Evolutionary conservation across 305 asterid species (phyloP).

Genomic region (Fraxinus sp.): DNA sequence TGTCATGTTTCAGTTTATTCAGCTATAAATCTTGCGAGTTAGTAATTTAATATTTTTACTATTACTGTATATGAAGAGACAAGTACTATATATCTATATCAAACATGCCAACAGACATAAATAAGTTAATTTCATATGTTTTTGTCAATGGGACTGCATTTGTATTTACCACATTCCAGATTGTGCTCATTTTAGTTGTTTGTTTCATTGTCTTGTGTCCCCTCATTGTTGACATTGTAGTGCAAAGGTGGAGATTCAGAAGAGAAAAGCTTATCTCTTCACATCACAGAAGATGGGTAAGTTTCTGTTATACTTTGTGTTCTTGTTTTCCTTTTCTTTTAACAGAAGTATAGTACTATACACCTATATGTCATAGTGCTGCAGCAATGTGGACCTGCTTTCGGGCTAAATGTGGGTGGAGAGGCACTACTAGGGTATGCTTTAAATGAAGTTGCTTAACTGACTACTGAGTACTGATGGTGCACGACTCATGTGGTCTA

Average conservation of each 20-base stretch:
- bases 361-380: constrained; percentile 43
- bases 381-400: constrained; percentile 77
- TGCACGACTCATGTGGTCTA: constrained; percentile 16
- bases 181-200: not conserved
- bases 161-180: not conserved
- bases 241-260: constrained; percentile 68
- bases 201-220: constrained; percentile 13
- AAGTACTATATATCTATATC: not conserved
- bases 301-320: constrained; percentile 18
- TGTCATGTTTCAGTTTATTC: constrained; percentile 2
- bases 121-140: not conserved
- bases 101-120: not conserved
- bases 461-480: not conserved
- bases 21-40: not conserved
- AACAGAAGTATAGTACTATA: constrained; percentile 26
- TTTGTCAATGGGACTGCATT: not conserved
- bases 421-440: constrained; percentile 67
- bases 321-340: not conserved
- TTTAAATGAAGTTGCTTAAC: constrained; percentile 15
- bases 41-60: not conserved
- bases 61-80: not conserved
- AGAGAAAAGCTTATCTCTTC: constrained; percentile 78
- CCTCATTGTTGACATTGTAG: constrained; percentile 43
- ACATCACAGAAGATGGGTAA: constrained; percentile 63
- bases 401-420: constrained; percentile 93